Conservation (phyloP, 2,329 filamentous ascomycete genomes). For the Hypoxylon sp. region DNA sequence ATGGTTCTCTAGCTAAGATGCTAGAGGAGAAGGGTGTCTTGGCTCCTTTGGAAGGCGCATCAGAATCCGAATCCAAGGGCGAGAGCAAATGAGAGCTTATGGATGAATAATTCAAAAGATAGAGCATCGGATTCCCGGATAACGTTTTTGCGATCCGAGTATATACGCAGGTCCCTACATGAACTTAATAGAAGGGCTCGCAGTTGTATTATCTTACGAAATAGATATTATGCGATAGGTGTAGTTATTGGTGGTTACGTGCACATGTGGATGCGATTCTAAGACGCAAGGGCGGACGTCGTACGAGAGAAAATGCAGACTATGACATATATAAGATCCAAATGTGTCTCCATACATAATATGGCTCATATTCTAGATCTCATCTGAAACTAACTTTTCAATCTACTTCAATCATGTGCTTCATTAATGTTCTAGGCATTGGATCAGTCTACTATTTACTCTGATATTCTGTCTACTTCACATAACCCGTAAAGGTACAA, state of each 20-base stretch:
- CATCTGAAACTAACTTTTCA: neutral
- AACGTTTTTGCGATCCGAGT: conserved; percentile 29
- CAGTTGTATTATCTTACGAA: neutral
- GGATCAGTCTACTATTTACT: neutral
- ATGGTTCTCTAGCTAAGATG: conserved; percentile 90
- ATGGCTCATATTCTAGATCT: neutral
- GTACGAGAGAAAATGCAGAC: neutral
- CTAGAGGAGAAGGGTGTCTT: conserved; percentile 94
- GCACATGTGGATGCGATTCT: neutral
- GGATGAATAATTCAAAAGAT: conserved; percentile 15
- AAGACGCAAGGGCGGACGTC: neutral
- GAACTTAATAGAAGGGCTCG: conserved; percentile 13
- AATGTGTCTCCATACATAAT: neutral
- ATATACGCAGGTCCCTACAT: conserved; percentile 44
- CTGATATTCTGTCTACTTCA: neutral
- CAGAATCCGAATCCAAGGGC: conserved; percentile 55
- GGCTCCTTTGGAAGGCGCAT: conserved; percentile 67
- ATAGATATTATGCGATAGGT: neutral
- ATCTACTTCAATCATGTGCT: neutral
- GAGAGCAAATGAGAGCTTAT: conserved; percentile 53
- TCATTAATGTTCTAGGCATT: neutral
- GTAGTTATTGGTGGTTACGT: neutral
- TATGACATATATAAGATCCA: neutral
- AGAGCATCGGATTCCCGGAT: conserved; percentile 1
- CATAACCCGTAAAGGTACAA: neutral